These are phyloP conservation scores for Astrephomene gubernaculifera DNA, from an alignment of 139 green algal genomes.

Conservation along the genomic window DNA sequence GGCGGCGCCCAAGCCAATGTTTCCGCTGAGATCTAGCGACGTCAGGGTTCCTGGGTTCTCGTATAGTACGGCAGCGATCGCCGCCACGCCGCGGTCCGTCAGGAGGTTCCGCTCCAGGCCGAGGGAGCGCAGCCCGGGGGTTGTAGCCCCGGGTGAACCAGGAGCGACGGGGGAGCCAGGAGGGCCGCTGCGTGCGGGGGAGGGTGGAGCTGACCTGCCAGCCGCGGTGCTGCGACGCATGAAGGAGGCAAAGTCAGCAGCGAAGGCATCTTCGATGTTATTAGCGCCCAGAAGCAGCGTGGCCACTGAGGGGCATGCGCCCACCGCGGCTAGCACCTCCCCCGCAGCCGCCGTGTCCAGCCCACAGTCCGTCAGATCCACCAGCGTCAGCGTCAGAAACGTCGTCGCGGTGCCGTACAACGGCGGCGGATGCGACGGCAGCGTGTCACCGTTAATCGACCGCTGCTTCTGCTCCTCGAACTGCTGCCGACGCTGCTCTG, in stretches of 20 bases:
- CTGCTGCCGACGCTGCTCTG: background rate
- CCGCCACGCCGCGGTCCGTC: slow-evolving; percentile 15
- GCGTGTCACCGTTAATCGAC: background rate
- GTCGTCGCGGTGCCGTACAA: slow-evolving; percentile 1
- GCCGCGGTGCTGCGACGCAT: background rate
- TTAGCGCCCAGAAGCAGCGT: slow-evolving; percentile 32
- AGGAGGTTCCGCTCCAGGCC: slow-evolving; percentile 29
- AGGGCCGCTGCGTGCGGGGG: too few species aligned
- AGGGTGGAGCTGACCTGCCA: too few species aligned
- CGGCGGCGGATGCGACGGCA: background rate
- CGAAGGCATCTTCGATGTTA: slow-evolving; percentile 17
- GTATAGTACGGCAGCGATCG: slow-evolving; percentile 2
- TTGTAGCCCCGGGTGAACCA: too few species aligned
- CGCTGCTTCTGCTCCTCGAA: background rate
- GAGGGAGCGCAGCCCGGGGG: slow-evolving; percentile 15
- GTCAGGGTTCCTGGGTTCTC: slow-evolving; percentile 11
- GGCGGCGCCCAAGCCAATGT: slow-evolving; percentile 5
- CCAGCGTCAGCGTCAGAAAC: slow-evolving; percentile 9
- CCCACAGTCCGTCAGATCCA: slow-evolving; percentile 28
- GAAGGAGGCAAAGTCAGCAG: background rate
- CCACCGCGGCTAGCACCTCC: slow-evolving; percentile 30
- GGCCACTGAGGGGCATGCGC: background rate
- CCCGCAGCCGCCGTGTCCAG: slow-evolving; percentile 4
- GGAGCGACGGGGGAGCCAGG: too few species aligned
- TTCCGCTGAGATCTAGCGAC: slow-evolving; percentile 20